These are phyloP conservation scores for Coleophoma crateriformis DNA, from an alignment of 2,329 filamentous ascomycete genomes.

Conservation along the genomic window DNA sequence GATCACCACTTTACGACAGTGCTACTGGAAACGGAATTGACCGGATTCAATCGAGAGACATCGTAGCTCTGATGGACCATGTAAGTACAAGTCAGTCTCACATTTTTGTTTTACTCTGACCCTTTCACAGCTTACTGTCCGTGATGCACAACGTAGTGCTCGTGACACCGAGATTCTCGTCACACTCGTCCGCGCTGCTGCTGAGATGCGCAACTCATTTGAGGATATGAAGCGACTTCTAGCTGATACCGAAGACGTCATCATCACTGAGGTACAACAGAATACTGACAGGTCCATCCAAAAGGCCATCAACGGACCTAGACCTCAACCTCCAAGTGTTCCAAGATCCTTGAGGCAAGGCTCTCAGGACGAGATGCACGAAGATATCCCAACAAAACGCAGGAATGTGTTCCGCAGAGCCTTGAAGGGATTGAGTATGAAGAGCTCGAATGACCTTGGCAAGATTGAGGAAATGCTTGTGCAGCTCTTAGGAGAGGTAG, in stretches of 20 bases:
- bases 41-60: conserved; percentile 90
- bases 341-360: conserved; percentile 34
- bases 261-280: conserved; percentile 81
- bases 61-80: conserved; percentile 96
- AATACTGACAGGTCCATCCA: conserved; percentile 83
- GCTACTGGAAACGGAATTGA: conserved; percentile 85
- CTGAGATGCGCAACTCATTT: conserved; percentile 96
- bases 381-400: conserved; percentile 67
- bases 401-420: conserved; percentile 92
- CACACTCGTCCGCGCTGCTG: conserved; percentile 85
- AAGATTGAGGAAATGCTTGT: conserved; percentile 91
- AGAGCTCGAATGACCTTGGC: conserved; percentile 80
- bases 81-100: conserved; percentile 37
- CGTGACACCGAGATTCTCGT: conserved; percentile 95
- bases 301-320: conserved; percentile 76
- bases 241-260: conserved; percentile 80
- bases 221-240: conserved; percentile 93
- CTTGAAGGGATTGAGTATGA: conserved; percentile 83
- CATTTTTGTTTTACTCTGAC: conserved; percentile 8
- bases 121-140: conserved; percentile 68
- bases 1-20: conserved; percentile 83
- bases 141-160: conserved; percentile 92
- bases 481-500: conserved; percentile 87
- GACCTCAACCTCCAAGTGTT: conserved; percentile 67
- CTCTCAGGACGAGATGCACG: conserved; percentile 46